phyloP scores from a whole-genome alignment of 1,284 basidiomycete species.

The Cystobasidiaceae sp. region DNA sequence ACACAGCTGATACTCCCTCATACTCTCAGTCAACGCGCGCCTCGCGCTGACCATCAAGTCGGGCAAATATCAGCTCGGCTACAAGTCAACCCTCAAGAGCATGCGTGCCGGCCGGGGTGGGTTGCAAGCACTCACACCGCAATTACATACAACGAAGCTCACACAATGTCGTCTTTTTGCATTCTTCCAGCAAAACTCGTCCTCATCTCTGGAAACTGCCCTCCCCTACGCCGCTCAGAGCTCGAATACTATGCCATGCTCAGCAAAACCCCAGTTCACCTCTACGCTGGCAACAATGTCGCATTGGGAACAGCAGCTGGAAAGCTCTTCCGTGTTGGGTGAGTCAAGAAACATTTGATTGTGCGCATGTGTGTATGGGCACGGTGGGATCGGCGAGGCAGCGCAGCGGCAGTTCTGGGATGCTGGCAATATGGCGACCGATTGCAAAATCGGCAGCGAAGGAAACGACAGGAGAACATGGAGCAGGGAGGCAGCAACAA shows the following conservation, averaged over 20 bases:
- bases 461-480: too few species aligned
- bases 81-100: constrained; percentile 96
- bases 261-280: constrained; percentile 45
- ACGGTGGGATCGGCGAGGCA: background rate
- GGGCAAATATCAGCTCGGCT: constrained; percentile 79
- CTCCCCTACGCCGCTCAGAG: constrained; percentile 97
- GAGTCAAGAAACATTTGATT: constrained; percentile 4
- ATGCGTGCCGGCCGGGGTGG: constrained; percentile 97
- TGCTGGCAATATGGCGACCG: background rate
- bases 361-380: background rate
- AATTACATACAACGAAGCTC: background rate
- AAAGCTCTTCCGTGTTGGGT: constrained; percentile 96
- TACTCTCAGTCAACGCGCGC: constrained; percentile 63
- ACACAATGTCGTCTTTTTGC: background rate
- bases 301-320: constrained; percentile 98
- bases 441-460: background rate
- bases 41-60: constrained; percentile 99
- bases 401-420: background rate
- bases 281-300: constrained; percentile 74
- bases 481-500: too few species aligned
- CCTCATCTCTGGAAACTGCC: constrained; percentile 98
- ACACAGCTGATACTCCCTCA: background rate
- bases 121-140: constrained; percentile 45
- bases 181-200: constrained; percentile 88
- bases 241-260: constrained; percentile 99